phyloP scores from a whole-genome alignment of 352 stramenopile genomes.

The Phytophthora uliginosa region DNA sequence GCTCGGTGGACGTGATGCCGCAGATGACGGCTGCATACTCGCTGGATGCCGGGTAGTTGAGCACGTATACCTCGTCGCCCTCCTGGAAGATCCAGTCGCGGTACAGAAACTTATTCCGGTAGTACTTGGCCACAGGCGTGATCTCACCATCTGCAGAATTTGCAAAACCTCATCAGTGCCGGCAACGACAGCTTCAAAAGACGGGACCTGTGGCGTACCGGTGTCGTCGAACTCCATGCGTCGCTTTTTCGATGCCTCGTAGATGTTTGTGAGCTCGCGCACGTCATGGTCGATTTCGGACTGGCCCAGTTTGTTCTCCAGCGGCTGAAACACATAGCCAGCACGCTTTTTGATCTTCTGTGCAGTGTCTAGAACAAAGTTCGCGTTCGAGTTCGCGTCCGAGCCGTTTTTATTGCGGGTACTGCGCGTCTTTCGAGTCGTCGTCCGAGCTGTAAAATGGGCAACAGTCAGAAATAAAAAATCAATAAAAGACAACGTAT shows the following conservation, averaged over 20 bases:
- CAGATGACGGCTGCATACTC: slow-evolving; percentile 79
- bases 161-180: slow-evolving; percentile 28
- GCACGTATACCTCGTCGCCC: slow-evolving; percentile 82
- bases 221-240: slow-evolving; percentile 60
- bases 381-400: slow-evolving; percentile 36
- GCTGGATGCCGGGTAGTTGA: slow-evolving; percentile 63
- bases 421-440: slow-evolving; percentile 81
- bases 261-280: slow-evolving; percentile 60
- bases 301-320: slow-evolving; percentile 78
- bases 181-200: slow-evolving; percentile 11
- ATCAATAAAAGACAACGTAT: not conserved
- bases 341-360: slow-evolving; percentile 81
- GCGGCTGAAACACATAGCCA: slow-evolving; percentile 72
- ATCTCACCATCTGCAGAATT: slow-evolving; percentile 43
- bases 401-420: slow-evolving; percentile 64
- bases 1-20: slow-evolving; percentile 73
- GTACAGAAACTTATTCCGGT: slow-evolving; percentile 83
- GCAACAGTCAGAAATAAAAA: slow-evolving; percentile 16
- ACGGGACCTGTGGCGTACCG: slow-evolving; percentile 28
- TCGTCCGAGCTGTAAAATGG: slow-evolving; percentile 58
- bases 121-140: slow-evolving; percentile 66
- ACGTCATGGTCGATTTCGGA: slow-evolving; percentile 82
- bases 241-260: slow-evolving; percentile 73
- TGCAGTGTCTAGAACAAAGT: slow-evolving; percentile 55
- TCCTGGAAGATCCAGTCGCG: slow-evolving; percentile 82